Conservation (phyloP, 768 basidiomycete species). For the Gelatoporia subvermispora region DNA sequence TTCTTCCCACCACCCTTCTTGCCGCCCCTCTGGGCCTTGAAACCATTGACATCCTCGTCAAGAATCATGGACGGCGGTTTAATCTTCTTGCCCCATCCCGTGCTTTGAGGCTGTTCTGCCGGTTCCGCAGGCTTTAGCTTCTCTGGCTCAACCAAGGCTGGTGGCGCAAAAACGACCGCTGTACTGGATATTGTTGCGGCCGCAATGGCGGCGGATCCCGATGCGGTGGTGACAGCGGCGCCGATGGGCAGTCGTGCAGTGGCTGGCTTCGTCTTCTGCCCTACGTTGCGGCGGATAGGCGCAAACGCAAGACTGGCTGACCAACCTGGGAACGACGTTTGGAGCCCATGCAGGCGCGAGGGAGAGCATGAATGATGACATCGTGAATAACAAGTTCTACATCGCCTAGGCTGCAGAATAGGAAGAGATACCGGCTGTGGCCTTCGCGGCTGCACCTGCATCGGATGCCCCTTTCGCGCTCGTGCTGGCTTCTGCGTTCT, state of each 20-base stretch:
- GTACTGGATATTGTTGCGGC: conserved; percentile 40
- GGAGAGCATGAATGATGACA: conserved; percentile 23
- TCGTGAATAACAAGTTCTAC: conserved; percentile 52
- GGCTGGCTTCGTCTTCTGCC: conserved; percentile 53
- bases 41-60: conserved; percentile 86
- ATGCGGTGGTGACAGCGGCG: conserved; percentile 42
- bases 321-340: conserved; percentile 57
- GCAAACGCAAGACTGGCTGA: conserved; percentile 88
- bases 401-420: conserved; percentile 40
- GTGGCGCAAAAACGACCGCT: conserved; percentile 69
- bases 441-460: conserved; percentile 36
- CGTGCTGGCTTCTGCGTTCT: conserved; percentile 23
- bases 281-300: conserved; percentile 60
- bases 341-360: conserved; percentile 9
- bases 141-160: conserved; percentile 42
- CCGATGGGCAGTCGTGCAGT: conserved; percentile 55
- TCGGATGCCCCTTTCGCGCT: conserved; percentile 17
- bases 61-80: conserved; percentile 89
- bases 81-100: conserved; percentile 84
- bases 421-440: conserved; percentile 53
- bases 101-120: conserved; percentile 31
- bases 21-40: conserved; percentile 54
- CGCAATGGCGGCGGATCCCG: conserved; percentile 14
- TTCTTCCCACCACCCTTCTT: conserved; percentile 46
- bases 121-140: conserved; percentile 27